Evolutionary conservation across 192 early-diverging fungal species (phyloP).

Genomic region (Dissophora ornata): DNA sequence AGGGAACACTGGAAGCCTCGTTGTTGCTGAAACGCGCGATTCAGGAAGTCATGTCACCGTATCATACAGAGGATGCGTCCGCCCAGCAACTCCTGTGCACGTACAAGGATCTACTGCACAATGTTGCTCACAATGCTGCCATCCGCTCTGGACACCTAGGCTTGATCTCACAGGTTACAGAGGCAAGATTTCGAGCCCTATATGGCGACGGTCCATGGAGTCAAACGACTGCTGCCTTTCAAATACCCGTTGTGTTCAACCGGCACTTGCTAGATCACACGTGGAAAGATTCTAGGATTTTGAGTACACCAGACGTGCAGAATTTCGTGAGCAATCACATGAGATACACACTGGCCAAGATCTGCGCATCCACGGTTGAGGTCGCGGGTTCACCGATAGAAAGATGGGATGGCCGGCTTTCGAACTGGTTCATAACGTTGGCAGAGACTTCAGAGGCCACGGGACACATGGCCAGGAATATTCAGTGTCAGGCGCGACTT

Average conservation of each 20-base stretch:
- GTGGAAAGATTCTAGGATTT: not conserved
- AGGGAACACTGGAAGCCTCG: constrained; percentile 1
- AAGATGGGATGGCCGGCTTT: constrained; percentile 23
- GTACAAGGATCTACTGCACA: constrained; percentile 23
- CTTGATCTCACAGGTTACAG: constrained; percentile 22
- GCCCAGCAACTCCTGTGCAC: not conserved
- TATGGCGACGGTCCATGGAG: constrained; percentile 21
- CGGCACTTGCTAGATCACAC: not conserved
- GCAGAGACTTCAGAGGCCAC: constrained; percentile 7
- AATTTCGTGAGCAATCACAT: constrained; percentile 8
- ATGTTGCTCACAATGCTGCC: constrained; percentile 11
- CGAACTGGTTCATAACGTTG: constrained; percentile 30
- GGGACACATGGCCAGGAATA: constrained; percentile 22
- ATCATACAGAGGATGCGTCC: not conserved
- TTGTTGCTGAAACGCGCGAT: constrained; percentile 7
- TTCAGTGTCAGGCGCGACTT: not conserved
- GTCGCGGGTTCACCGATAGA: not conserved
- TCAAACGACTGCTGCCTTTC: not conserved
- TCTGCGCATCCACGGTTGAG: constrained; percentile 2
- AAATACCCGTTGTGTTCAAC: not conserved
- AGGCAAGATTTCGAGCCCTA: constrained; percentile 15
- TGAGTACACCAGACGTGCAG: not conserved
- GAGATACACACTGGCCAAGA: constrained; percentile 16
- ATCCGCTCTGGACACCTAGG: constrained; percentile 21
- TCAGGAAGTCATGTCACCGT: constrained; percentile 22